Evolutionary conservation across 352 stramenopile genomes (phyloP).

Genomic region (Globisporangium splendens): DNA sequence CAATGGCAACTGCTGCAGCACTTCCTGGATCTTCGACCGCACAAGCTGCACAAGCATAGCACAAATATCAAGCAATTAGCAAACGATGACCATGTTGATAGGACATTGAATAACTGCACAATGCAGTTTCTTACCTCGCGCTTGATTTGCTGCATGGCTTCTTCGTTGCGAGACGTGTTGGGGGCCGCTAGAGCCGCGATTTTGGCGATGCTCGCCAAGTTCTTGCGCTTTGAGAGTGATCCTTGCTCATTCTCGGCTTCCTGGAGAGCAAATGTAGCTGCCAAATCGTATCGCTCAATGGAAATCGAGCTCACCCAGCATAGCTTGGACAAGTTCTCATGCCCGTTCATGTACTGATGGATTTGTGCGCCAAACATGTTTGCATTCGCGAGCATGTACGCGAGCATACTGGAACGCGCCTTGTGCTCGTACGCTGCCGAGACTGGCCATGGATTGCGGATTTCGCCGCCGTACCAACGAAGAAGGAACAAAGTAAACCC

Average conservation of each 20-base stretch:
- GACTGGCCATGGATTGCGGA: conserved; percentile 62
- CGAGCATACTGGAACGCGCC: conserved; percentile 37
- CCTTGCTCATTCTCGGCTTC: conserved; percentile 47
- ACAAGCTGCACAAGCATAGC: conserved; percentile 32
- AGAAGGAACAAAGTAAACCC: conserved; percentile 67
- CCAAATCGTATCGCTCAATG: conserved; percentile 60
- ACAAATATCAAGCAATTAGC: background rate
- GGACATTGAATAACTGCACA: no score
- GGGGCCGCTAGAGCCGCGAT: conserved; percentile 66
- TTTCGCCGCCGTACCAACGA: conserved; percentile 74
- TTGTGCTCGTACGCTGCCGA: conserved; percentile 15
- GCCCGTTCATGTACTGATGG: conserved; percentile 60
- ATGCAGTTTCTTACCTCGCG: conserved; percentile 40
- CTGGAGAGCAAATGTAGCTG: conserved; percentile 44
- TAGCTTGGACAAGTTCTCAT: conserved; percentile 49
- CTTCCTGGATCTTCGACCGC: conserved; percentile 52
- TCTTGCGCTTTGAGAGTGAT: conserved; percentile 67
- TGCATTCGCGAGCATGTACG: conserved; percentile 64
- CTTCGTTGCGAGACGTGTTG: conserved; percentile 27
- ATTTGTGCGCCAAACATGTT: conserved; percentile 52
- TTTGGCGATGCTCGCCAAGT: conserved; percentile 74
- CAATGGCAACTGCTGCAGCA: conserved; percentile 56
- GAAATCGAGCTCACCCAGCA: conserved; percentile 68
- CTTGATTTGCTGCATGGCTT: conserved; percentile 47
- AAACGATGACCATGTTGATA: no score